These are phyloP conservation scores for Echinochloa phyllopogon DNA, from an alignment of 176 grass and related monocot species.

Conservation along the genomic window DNA sequence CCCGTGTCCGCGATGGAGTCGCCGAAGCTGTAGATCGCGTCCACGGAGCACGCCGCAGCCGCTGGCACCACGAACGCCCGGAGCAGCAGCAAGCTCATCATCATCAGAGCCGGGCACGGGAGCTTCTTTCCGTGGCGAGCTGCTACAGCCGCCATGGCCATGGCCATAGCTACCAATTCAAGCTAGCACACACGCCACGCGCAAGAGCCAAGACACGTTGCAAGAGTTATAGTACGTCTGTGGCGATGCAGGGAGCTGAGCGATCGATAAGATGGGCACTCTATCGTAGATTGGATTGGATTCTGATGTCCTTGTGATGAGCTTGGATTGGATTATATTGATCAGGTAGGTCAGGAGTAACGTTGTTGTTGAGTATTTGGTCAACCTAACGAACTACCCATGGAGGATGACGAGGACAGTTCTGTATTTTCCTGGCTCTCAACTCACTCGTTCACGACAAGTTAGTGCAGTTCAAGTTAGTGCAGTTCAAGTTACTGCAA, in stretches of 20 bases:
- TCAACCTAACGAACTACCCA: constrained; percentile 54
- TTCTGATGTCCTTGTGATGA: neutral
- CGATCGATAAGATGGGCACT: neutral
- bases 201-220: no score
- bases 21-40: constrained; percentile 94
- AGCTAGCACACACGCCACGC: neutral
- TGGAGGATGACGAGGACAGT: neutral
- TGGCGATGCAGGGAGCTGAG: neutral
- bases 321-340: neutral
- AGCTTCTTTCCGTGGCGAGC: neutral
- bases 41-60: constrained; percentile 59
- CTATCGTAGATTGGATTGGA: neutral
- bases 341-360: neutral
- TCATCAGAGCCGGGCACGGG: neutral
- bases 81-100: neutral
- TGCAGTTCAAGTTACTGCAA: no score
- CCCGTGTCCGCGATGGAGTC: constrained; percentile 97
- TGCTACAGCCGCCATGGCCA: neutral
- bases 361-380: constrained; percentile 48
- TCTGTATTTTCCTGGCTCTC: neutral
- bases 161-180: neutral
- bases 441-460: neutral
- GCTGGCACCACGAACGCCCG: neutral
- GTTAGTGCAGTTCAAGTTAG: no score
- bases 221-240: neutral